Evolutionary conservation across 345 rosid species (phyloP), one percentile per base, ranked within the genome.

Genomic region (Iberis pinnata): DNA sequence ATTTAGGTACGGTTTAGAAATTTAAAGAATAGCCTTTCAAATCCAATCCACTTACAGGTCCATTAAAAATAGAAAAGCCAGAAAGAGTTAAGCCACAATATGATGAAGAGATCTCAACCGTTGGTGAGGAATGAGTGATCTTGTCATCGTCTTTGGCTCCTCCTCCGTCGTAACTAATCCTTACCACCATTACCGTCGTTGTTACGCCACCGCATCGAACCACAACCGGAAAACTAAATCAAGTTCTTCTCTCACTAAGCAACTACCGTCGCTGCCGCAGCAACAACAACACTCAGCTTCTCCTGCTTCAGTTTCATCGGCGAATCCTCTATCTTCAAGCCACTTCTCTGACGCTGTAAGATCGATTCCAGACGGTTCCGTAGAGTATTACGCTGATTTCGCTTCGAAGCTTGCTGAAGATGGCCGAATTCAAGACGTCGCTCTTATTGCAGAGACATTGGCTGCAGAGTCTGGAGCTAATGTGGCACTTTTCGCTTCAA

Each of bases 321-420:
- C 66, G 15, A 44, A 65, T 33, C 26, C 71, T 26, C 52, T 65
- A 37, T n/a, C n/a, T n/a, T 48, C 70, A 43, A 43, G 35, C 25
- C 45, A 71, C 20, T 50, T 60, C 54, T 42, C 72, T 9, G 53
- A 54, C 24, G 52, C 79, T 65, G 35, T 73, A 22, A 72, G 58
- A 61, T 63, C 63, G 76, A 71, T 76, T 68, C 51, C 66, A 43
- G 29, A 56, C 38, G 59, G 68, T 52, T 56, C 56, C 4, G 53
- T 69, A 24, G 62, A 53, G 53, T 62, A 80, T 69, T 63, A 76
- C 44, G 79, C 78, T 12, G 76, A 72, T 52, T 68, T 81, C 48
- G 87, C 95, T 8, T 74, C 87, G 17, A 74, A 69, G 66, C 84
- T 81, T 39, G 93, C 89, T 24, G 82, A 60, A 26, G 86, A 76